phyloP scores from a whole-genome alignment of 1,139 yeast genomes.

The Yarrowia galli region DNA sequence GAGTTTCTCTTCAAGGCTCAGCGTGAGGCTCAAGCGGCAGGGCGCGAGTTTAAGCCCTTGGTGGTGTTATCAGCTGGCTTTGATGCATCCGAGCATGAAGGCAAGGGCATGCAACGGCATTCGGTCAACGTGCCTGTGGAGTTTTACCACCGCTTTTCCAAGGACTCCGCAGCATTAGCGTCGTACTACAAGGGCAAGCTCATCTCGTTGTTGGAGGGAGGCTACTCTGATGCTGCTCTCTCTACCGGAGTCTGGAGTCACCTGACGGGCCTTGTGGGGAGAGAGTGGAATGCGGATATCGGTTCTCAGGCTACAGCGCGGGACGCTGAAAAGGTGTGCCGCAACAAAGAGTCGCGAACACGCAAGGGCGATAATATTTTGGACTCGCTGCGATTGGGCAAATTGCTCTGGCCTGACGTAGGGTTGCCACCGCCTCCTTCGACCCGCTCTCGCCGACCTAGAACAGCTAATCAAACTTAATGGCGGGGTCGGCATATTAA shows the following conservation, averaged over 20 bases:
- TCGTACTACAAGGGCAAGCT: constrained; percentile 67
- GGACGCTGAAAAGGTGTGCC: constrained; percentile 41
- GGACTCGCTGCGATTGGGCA: constrained; percentile 12
- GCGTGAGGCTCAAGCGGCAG: constrained; percentile 47
- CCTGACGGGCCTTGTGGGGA: constrained; percentile 67
- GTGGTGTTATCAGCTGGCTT: constrained; percentile 84
- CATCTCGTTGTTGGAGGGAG: constrained; percentile 81
- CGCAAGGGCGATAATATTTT: constrained; percentile 31
- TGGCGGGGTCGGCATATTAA: background rate
- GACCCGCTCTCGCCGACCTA: constrained; percentile 31
- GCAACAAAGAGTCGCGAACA: constrained; percentile 57
- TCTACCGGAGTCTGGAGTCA: constrained; percentile 83
- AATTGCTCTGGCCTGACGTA: constrained; percentile 21
- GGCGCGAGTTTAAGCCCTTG: constrained; percentile 66
- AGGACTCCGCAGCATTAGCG: constrained; percentile 73
- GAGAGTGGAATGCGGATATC: constrained; percentile 62
- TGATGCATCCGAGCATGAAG: constrained; percentile 87
- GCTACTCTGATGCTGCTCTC: constrained; percentile 85
- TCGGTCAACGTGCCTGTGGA: constrained; percentile 83
- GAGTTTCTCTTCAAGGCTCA: constrained; percentile 60
- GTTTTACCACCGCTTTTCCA: constrained; percentile 75
- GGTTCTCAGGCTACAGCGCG: constrained; percentile 29
- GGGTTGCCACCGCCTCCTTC: constrained; percentile 33
- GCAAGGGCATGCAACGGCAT: constrained; percentile 84
- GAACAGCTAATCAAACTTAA: constrained; percentile 33